Base-by-base conservation (phyloP, 1,139 yeast species). In the Groenewaldozyma auringiensis region DNA sequence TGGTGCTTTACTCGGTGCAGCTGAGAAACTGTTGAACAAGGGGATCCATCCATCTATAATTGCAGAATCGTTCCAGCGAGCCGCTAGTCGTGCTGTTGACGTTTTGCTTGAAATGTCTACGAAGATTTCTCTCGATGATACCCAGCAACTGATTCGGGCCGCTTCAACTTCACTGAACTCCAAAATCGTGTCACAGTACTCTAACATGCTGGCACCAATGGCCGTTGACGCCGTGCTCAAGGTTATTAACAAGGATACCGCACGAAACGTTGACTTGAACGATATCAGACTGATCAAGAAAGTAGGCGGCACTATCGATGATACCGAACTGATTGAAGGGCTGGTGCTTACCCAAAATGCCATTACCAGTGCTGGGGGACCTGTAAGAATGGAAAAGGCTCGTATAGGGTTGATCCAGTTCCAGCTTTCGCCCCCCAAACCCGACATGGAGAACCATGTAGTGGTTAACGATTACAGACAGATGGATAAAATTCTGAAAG, bases 391-490 rank as follows among this genome's bases (percentile, higher is more conserved):
- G 65, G 98, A 92, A 64, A 92, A 89, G 72, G 98, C 98, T 21
- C 76, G 73, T 54, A 87, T 92, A 56, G 99, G 94, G 11, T 75
- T 92, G 58, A 77, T 92, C 53, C 99, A 94, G 68, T 92, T 92
- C 71, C 98, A 92, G 68, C 74, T 92, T 51, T 88, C 97, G 29
- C 98, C 99, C 39, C 99, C 99, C 57, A 92, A 92, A 65, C 99
- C 99, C 36, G 99, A 92, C 63, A 86, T 94, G 83, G 98, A 92
- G 68, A 92, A 92, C 64, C 92, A 89, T 63, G 94, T 92, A 48
- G 95, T 94, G 45, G 97, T 92, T 46, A 92, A 86, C 63, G 99
- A 92, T 66, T 92, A 92, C 70, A 79, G 98, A 69, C 98, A 94
- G 68, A 92, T 92, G 99, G 99, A 92, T 69, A 92, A 89, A 71